Base-by-base conservation (phyloP, 202 grass and related monocot species). In the Carex arenaria region DNA sequence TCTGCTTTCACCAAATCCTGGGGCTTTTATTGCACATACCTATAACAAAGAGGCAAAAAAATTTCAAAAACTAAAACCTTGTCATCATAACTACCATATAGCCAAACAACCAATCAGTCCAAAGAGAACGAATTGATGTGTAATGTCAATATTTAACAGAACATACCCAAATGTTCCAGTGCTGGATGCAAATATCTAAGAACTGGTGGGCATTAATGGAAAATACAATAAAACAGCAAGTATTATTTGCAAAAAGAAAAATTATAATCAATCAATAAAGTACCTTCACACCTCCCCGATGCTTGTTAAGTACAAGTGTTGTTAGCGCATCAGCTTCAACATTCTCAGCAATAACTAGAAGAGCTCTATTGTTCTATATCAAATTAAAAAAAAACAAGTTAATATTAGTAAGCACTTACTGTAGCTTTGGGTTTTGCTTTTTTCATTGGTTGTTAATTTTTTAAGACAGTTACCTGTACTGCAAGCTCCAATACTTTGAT, bases 1-100 rank as follows among this genome's bases (percentile, higher is more conserved):
- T 89, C 92, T 98, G 61, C 89, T 94, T 85, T 98, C 95, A 87
- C 95, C 95, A 95, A 93, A 98, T 31, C 95, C 95, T 87, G 95
- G 92, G 73, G 92, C 90, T 91, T 98, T 98, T 61, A 98, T 88
- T 38, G 95, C 95, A 85, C 92, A 98, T 68, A 98, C 88, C 95
- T 98, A 90, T 10, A 91, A 80, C 74, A 43, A 67, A 70, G 14
- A 61, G 23, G 38, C 14, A 77, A 57, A 9, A 11, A 30, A 42
- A 72, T 31, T 80, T 81, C 1, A 62, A 88, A 87, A 65, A 84
- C 70, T 71, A 43, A 62, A 57, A 84, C 55, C 52, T 43, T 85
- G 18, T 45, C 4, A 78, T 88, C 75, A 72, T 68, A 40, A 40
- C 10, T 55, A 62, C 62, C 53, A 40, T 53, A 88, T 4, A 17